These are phyloP conservation scores for Backusella mclennaniae DNA, from an alignment of 192 early-diverging fungal species.

Conservation along the genomic window DNA sequence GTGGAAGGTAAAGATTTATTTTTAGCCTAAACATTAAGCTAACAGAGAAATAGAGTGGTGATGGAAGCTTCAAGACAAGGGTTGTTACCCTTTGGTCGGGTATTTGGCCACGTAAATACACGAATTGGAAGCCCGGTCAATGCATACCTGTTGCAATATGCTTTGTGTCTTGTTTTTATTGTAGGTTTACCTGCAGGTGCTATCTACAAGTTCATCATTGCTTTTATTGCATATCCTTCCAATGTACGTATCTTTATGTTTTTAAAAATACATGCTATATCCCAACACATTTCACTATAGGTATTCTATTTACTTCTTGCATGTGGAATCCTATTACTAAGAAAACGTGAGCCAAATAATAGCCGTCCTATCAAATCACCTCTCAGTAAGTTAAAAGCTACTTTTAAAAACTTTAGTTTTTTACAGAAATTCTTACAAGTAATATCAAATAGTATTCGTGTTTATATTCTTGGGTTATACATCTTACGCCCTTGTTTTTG, in stretches of 20 bases:
- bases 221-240: conserved; percentile 27
- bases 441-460: conserved; percentile 13
- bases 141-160: conserved; percentile 27
- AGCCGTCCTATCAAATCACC: conserved; percentile 21
- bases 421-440: neutral
- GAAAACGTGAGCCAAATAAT: conserved; percentile 17
- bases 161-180: conserved; percentile 17
- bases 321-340: conserved; percentile 7
- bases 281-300: neutral
- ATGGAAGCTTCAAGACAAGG: conserved; percentile 31
- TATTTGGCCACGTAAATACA: conserved; percentile 26
- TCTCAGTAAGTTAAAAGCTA: conserved; percentile 7
- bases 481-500: conserved; percentile 28
- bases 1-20: neutral
- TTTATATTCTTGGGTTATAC: conserved; percentile 21
- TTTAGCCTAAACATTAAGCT: neutral
- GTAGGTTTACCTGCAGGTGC: conserved; percentile 30
- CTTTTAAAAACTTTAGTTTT: neutral
- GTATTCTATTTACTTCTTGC: conserved; percentile 17
- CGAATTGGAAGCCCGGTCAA: conserved; percentile 19
- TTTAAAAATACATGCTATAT: neutral
- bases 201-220: conserved; percentile 32
- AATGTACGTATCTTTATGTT: conserved; percentile 7
- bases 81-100: conserved; percentile 21
- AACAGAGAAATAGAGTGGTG: conserved; percentile 19